These are phyloP conservation scores for Diospyros lotus DNA, from an alignment of 148 eudicot species.

Conservation along the genomic window DNA sequence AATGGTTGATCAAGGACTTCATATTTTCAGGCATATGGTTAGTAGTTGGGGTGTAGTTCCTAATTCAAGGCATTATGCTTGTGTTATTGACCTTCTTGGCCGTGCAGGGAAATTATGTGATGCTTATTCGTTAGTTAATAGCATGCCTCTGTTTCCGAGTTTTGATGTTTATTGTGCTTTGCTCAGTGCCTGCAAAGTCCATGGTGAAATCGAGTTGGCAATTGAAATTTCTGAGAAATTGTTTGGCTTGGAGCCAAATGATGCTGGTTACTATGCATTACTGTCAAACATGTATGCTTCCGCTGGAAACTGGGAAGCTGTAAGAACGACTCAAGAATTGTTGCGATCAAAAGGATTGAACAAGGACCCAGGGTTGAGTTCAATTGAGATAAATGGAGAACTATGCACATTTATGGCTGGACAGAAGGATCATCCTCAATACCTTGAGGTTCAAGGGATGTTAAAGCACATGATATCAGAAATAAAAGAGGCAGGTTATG, in stretches of 20 bases:
- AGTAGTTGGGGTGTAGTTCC: constrained; percentile 34
- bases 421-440: constrained; percentile 26
- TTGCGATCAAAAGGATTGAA: constrained; percentile 32
- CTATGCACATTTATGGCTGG: constrained; percentile 26
- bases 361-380: constrained; percentile 51
- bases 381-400: constrained; percentile 26
- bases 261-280: constrained; percentile 43
- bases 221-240: constrained; percentile 31
- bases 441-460: constrained; percentile 17
- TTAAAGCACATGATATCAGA: constrained; percentile 8
- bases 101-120: constrained; percentile 49
- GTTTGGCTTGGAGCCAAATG: constrained; percentile 28
- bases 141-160: constrained; percentile 31
- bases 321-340: constrained; percentile 17
- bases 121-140: constrained; percentile 33
- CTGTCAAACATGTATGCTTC: constrained; percentile 48
- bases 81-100: constrained; percentile 51
- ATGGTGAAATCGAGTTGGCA: constrained; percentile 38
- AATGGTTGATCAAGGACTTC: constrained; percentile 42
- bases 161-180: constrained; percentile 40
- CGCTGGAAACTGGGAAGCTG: constrained; percentile 37
- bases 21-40: constrained; percentile 33
- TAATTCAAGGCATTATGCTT: constrained; percentile 47
- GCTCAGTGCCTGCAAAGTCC: constrained; percentile 43
- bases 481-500: constrained; percentile 20